Conservation (phyloP, 345 rosid species). For the Eucalyptus dawsonii region DNA sequence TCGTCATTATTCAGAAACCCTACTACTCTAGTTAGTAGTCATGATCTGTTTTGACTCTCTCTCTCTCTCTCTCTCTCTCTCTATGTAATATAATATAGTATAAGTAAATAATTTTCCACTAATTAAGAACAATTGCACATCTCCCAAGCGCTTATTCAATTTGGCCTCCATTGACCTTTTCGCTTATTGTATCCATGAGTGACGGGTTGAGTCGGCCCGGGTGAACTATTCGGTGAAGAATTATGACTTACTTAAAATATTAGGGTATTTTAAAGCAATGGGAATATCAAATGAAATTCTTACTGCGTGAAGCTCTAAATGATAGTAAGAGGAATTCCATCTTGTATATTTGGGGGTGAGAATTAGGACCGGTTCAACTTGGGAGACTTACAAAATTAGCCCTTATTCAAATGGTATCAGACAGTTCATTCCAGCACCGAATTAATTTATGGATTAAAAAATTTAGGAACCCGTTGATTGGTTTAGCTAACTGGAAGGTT, state of each 20-base stretch:
- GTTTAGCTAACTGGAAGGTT: rapidly evolving
- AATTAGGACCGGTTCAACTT: not conserved
- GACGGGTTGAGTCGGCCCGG: not conserved
- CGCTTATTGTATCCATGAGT: not conserved
- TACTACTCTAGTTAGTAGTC: not conserved
- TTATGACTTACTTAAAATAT: not conserved
- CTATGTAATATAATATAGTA: not conserved
- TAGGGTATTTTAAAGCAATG: not conserved
- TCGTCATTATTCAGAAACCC: not conserved
- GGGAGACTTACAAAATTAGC: not conserved
- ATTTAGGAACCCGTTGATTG: not conserved
- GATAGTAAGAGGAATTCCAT: not conserved
- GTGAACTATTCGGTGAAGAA: not conserved
- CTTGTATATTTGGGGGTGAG: not conserved
- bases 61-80: not conserved
- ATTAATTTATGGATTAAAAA: too few species aligned
- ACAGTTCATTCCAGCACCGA: not conserved
- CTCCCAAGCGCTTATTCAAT: not conserved
- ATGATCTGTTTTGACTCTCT: not conserved
- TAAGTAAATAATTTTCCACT: not conserved
- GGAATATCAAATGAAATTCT: not conserved
- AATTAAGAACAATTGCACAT: not conserved
- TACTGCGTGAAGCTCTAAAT: not conserved
- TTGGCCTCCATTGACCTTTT: not conserved
- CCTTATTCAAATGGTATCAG: not conserved